phyloP scores from a whole-genome alignment of 1,284 basidiomycete species.

The Sporisorium exsertum region DNA sequence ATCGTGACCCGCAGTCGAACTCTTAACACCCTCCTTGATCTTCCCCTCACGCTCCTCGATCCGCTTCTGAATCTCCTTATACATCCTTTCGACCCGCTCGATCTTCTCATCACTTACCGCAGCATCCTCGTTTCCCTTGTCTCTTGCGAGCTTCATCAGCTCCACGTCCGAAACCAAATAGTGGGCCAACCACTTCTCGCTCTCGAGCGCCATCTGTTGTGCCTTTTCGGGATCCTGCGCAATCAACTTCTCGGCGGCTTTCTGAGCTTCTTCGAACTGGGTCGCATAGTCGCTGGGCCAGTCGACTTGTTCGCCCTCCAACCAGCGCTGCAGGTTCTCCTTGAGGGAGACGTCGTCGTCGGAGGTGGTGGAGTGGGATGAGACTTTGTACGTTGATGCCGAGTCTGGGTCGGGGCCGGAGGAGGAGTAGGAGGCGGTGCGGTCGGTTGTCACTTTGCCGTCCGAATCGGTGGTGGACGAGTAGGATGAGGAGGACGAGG shows the following conservation, averaged over 20 bases:
- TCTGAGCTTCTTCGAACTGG: slow-evolving; percentile 51
- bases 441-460: slow-evolving; percentile 31
- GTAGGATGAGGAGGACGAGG: slow-evolving; percentile 34
- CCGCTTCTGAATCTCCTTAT: slow-evolving; percentile 34
- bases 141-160: slow-evolving; percentile 45
- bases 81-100: slow-evolving; percentile 43
- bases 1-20: slow-evolving; percentile 10
- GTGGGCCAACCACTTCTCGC: slow-evolving; percentile 57
- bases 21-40: slow-evolving; percentile 7
- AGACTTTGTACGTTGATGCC: slow-evolving; percentile 34
- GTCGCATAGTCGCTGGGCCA: slow-evolving; percentile 49
- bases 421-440: slow-evolving; percentile 34
- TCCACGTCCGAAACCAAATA: slow-evolving; percentile 55
- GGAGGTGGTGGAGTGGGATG: slow-evolving; percentile 16
- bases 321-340: slow-evolving; percentile 53
- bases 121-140: slow-evolving; percentile 34
- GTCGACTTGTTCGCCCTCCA: slow-evolving; percentile 56
- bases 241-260: slow-evolving; percentile 47
- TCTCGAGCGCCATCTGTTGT: slow-evolving; percentile 51
- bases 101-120: slow-evolving; percentile 40
- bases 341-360: slow-evolving; percentile 41
- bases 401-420: slow-evolving; percentile 20
- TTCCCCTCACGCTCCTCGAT: slow-evolving; percentile 33
- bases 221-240: slow-evolving; percentile 50
- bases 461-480: slow-evolving; percentile 38